Base-by-base conservation (phyloP, 2,329 filamentous ascomycete species). In the Aspergillus tubingensis region DNA sequence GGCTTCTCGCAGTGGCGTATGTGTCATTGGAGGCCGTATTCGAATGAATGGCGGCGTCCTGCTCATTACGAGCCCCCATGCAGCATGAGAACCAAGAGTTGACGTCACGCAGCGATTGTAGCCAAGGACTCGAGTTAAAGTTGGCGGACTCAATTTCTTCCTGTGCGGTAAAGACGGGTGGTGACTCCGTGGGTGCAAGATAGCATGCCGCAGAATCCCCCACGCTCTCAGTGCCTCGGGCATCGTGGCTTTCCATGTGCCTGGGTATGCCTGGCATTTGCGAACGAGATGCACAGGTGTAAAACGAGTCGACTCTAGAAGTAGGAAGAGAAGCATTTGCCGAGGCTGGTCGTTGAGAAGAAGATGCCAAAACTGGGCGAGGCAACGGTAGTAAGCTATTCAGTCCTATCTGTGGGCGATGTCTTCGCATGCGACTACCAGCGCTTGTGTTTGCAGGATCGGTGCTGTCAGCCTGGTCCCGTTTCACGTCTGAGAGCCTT, bases 11-110 rank as follows among this genome's bases (percentile, higher is more conserved):
- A 23, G 64, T 66, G 8, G 44, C 38, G 50, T 65, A 66, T 6
- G 64, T 66, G 3, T 66, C 64, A 41, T 61, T 54, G 11, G 60
- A 65, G 13, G 54, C 17, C 8, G 57, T 57, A 30, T 59, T 63
- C 10, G 61, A 60, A 39, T 60, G 55, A 13, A 60, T 21, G 30
- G 11, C 17, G 11, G 52, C 38, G n/a, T 60, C 51, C 11, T 48
- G 52, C 27, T 59, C 59, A 19, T 55, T 15, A 8, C 38, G 19
- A 23, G 10, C 25, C 19, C 51, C 48, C 23, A 52, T 44, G 47
- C 60, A 62, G 23, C 62, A 66, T 36, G 38, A 49, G 17, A 61
- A 53, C 41, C 41, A 60, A 32, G 25, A 62, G 8, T 23, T 56
- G 21, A 23, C 56, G n/a, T 11, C 51, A 8, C 49, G 44, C 8